Base-by-base conservation (phyloP, 495 filamentous ascomycete genomes). In the Aspergillus bridgeri region DNA sequence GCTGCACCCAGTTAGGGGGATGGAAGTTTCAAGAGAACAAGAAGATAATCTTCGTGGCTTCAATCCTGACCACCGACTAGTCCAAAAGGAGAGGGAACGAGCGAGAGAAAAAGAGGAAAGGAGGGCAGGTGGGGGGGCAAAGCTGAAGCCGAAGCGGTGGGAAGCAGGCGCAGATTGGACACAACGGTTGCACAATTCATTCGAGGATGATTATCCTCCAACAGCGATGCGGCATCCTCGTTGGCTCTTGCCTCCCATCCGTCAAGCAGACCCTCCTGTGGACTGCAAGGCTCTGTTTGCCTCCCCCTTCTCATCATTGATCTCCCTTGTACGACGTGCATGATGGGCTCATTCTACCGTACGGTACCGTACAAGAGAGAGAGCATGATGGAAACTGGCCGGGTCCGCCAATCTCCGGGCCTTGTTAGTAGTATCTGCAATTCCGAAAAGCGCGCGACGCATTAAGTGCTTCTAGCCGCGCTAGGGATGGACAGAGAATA, bases 241-340 rank as follows among this genome's bases (percentile, higher is more conserved):
- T 65, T 60, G 60, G 54, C 27, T 51, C 51, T 52, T n/a, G 33
- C 33, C n/a, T 59, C 25, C 19, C 29, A 53, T 54, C 48, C 6
- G 60, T 53, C 48, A 45, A 42, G 48, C 51, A 60, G 19, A 56
- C 7, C 48, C 45, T 48, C 23, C 54, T 51, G 54, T 60, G 57
- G 57, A 57, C 57, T 58, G 48, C 51, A 58, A 51, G 51, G 56
- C 52, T 48, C 38, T 42, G 47, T 51, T 24, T 46, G 38, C 52
- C 42, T 50, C 47, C 49, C 43, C 51, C 53, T 11, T 18, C 5
- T 22, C 53, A 19, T 24, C 54, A 20, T 54, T 60, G 48, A 42
- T 52, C 51, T 44, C 59, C 61, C 65, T 64, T 62, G 65, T 62
- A 64, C 65, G 57, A 64, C 57, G 54, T 64, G 60, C 65, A 64